Evolutionary conservation across 805 yeast species (phyloP).

Genomic region (Debaryomyces tyrocola): DNA sequence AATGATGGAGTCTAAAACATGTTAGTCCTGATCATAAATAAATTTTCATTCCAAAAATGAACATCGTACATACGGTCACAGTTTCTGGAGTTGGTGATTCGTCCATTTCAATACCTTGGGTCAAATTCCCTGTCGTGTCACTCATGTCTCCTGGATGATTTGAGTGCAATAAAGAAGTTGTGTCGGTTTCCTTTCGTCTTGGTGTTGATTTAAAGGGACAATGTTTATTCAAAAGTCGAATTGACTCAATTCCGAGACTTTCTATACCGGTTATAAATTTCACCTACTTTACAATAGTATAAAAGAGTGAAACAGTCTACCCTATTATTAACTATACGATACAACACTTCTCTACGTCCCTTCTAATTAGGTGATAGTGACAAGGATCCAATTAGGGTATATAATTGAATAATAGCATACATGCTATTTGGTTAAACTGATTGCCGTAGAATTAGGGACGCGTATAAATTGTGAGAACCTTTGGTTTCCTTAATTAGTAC

Average conservation of each 20-base stretch:
- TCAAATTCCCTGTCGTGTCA: conserved; percentile 2
- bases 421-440: too few relatives aligned
- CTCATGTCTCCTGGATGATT: neutral
- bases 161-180: too few relatives aligned
- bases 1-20: conserved; percentile 3
- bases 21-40: conserved; percentile 2
- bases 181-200: neutral
- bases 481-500: too few relatives aligned
- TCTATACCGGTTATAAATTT: neutral
- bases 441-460: too few relatives aligned
- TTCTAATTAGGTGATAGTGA: too few relatives aligned
- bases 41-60: conserved; percentile 12
- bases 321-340: too few relatives aligned
- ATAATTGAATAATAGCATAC: too few relatives aligned
- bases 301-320: too few relatives aligned
- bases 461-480: too few relatives aligned
- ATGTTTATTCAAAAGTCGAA: neutral
- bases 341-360: too few relatives aligned
- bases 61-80: conserved; percentile 17
- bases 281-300: too few relatives aligned
- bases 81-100: neutral
- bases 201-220: neutral
- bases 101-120: conserved; percentile 1
- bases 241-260: neutral
- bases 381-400: too few relatives aligned